phyloP scores from a whole-genome alignment of 1,284 basidiomycete species.

The Trichosporon sp. region DNA sequence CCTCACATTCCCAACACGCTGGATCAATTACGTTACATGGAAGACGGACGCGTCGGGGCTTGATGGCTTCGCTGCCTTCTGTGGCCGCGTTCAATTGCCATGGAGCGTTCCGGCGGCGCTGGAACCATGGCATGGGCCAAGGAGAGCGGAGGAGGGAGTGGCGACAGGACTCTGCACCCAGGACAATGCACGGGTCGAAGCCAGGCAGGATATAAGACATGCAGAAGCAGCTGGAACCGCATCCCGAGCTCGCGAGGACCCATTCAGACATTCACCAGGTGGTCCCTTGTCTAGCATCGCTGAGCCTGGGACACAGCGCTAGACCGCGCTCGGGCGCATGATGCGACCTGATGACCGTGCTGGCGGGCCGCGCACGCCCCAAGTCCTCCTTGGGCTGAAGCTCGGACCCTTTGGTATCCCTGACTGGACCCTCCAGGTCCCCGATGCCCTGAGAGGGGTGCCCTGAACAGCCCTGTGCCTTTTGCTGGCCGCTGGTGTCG shows the following conservation, averaged over 20 bases:
- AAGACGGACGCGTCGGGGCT: neutral
- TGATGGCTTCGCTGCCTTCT: neutral
- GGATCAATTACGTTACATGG: neutral
- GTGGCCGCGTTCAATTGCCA: neutral
- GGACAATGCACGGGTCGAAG: neutral
- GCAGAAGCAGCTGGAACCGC: neutral
- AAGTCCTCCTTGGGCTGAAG: neutral
- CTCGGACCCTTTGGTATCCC: neutral
- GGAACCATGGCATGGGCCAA: neutral
- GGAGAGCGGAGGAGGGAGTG: neutral
- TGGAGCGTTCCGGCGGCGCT: neutral
- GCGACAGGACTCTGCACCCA: neutral
- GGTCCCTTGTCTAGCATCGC: neutral
- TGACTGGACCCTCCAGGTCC: neutral
- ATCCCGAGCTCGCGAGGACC: neutral
- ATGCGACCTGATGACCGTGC: neutral
- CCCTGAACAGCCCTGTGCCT: neutral
- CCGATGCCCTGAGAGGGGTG: neutral
- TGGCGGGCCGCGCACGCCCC: neutral
- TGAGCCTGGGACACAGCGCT: neutral
- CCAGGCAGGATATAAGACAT: neutral
- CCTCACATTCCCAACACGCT: neutral
- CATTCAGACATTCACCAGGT: neutral
- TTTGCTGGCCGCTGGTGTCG: neutral
- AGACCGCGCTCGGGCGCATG: no score